Percentiles rank a stretch among this genome's conserved stretches.
Evolutionary conservation across 129 eudicot genomes (phyloP).

Genomic region (Arctium lappa): DNA sequence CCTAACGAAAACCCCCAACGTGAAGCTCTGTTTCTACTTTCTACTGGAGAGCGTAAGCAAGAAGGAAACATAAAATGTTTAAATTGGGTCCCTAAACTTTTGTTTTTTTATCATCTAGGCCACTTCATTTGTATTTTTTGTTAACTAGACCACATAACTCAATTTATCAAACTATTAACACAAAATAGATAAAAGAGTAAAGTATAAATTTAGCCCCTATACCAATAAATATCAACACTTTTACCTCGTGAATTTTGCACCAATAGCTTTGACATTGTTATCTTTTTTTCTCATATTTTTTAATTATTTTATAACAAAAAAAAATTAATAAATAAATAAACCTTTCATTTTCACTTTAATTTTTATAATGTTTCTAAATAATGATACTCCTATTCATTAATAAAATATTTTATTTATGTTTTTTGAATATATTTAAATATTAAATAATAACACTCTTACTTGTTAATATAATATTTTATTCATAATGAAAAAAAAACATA

Average conservation of each 20-base stretch:
- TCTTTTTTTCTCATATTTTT: too few relatives aligned
- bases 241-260: neutral
- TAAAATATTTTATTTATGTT: too few relatives aligned
- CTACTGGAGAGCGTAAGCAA: neutral
- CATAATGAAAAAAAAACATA: too few relatives aligned
- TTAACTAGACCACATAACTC: neutral
- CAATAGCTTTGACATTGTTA: neutral
- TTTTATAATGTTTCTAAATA: too few relatives aligned
- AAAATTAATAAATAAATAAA: too few relatives aligned
- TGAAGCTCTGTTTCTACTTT: neutral
- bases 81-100: neutral
- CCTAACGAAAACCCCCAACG: constrained; percentile 25
- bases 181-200: neutral
- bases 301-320: too few relatives aligned
- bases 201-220: neutral
- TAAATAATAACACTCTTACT: too few relatives aligned
- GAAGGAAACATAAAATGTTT: neutral
- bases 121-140: neutral
- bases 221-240: neutral
- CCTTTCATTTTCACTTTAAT: too few relatives aligned
- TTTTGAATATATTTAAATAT: too few relatives aligned
- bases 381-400: too few relatives aligned
- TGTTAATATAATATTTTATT: too few relatives aligned
- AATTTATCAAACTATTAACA: neutral
- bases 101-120: neutral